These are phyloP conservation scores for Xylaria bambusicola DNA, from an alignment of 495 filamentous ascomycete species.

Conservation along the genomic window DNA sequence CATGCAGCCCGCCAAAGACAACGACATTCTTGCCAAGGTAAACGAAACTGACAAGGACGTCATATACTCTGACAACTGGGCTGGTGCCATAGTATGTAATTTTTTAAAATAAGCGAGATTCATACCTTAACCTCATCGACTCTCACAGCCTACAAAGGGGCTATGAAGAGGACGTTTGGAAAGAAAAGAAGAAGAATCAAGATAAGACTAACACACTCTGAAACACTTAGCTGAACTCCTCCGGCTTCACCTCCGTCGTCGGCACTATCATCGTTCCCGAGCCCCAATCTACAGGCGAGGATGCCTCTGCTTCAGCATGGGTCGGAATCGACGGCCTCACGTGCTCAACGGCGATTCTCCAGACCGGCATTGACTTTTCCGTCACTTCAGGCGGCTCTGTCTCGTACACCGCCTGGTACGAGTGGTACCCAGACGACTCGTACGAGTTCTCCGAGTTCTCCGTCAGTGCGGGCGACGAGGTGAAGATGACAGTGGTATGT, in stretches of 20 bases:
- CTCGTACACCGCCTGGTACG: constrained; percentile 63
- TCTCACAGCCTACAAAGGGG: too few relatives aligned
- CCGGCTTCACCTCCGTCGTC: constrained; percentile 54
- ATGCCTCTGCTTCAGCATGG: constrained; percentile 58
- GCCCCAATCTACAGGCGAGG: constrained; percentile 42
- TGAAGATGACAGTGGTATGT: constrained; percentile 47
- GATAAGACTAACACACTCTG: too few relatives aligned
- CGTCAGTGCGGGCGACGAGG: constrained; percentile 53
- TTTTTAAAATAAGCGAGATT: too few relatives aligned
- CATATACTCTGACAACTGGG: constrained; percentile 61
- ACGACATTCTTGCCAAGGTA: constrained; percentile 1
- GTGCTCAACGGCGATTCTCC: constrained; percentile 59
- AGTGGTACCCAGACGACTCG: constrained; percentile 61
- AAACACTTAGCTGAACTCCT: constrained; percentile 1
- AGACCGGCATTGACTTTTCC: constrained; percentile 63
- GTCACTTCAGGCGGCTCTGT: constrained; percentile 31
- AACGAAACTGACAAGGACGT: constrained; percentile 30
- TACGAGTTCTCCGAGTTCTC: constrained; percentile 55
- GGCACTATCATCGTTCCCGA: constrained; percentile 59
- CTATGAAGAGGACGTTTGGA: too few relatives aligned
- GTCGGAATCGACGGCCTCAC: constrained; percentile 64
- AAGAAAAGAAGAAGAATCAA: too few relatives aligned
- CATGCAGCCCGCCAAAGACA: constrained; percentile 4
- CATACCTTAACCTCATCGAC: too few relatives aligned
- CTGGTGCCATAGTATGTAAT: constrained; percentile 55